phyloP scores from a whole-genome alignment of 78 protist species.

The Fonticula alba region DNA sequence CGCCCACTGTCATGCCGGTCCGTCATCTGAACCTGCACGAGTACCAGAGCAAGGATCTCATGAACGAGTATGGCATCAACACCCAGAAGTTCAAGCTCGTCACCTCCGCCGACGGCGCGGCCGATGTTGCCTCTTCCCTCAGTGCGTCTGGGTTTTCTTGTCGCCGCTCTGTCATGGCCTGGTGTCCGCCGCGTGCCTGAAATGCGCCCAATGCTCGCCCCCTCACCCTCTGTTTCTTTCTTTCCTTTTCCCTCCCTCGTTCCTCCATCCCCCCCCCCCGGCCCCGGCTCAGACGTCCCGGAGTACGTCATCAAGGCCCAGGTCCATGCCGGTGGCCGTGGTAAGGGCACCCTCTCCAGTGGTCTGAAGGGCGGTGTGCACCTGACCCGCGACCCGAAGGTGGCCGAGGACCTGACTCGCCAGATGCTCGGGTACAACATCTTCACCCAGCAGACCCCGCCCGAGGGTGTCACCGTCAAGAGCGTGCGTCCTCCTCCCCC shows the following conservation, averaged over 20 bases:
- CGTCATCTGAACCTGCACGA: conserved; percentile 49
- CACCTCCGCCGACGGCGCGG: not conserved
- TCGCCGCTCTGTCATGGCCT: not conserved
- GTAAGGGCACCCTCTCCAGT: conserved; percentile 69
- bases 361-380: conserved; percentile 89
- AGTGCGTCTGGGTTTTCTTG: not conserved
- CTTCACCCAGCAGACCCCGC: conserved; percentile 77
- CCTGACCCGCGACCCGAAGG: conserved; percentile 15
- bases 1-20: too few species aligned
- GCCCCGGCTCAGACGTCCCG: not conserved
- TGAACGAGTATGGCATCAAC: conserved; percentile 40
- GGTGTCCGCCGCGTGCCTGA: too few species aligned
- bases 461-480: conserved; percentile 48
- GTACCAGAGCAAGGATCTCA: conserved; percentile 47
- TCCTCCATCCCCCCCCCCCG: not conserved
- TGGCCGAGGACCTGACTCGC: conserved; percentile 29
- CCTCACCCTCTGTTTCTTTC: too few species aligned
- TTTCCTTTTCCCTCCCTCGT: too few species aligned
- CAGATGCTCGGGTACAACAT: conserved; percentile 80
- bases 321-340: conserved; percentile 93
- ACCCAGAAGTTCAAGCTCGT: conserved; percentile 23
- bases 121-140: not conserved
- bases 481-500: conserved; percentile 13
- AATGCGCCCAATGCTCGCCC: too few species aligned
- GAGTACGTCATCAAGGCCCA: conserved; percentile 74